Evolutionary conservation across 2,329 filamentous ascomycete genomes (phyloP), one percentile per base, ranked within the genome.

Genomic region (Neophaeococcomyces aloes): DNA sequence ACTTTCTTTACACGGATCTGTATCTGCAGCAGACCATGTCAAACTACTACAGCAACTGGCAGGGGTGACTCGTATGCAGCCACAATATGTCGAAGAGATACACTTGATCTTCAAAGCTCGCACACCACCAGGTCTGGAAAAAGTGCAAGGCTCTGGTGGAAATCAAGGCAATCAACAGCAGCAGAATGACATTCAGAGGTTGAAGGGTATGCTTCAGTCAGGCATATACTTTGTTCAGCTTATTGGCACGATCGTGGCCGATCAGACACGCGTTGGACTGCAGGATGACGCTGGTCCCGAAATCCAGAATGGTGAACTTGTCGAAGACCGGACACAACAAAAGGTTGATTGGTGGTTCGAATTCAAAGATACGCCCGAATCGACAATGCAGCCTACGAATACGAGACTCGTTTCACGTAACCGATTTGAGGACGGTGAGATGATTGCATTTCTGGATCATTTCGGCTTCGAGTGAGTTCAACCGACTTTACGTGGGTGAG

Each of bases 21-120:
- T 81, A 44, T 69, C 75, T 7, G 59, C 62, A 27, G 61, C 68
- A 30, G 74, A 76, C 55, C 75, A 79, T 64, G 65, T 73, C 56
- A 75, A 76, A 59, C 67, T 79, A 14, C 64, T 79, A 42, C 72
- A 76, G 56, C 74, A 81, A 53, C 66, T 81, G 36, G 71, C 76
- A 30, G 78, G 77, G 41, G 61, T 79, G 44, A 71, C 76, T 38
- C 74, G 72, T 53, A 76, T 76, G 68, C 76, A 78, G 56, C 77
- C 78, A 30, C 66, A 67, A 53, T 64, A 65, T 45, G 59, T 69
- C 40, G 57, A 71, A 38, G 72, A 79, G 58, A 70, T 76, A 46
- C 69, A 71, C 57, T 61, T 78, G 51, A 59, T 80, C 54, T 80
- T 76, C 67, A 74, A 71, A 52, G 73, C 75, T 45, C 62, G 63